A percentile compares a stretch with the other conserved stretches of the same genome.
phyloP scores from a whole-genome alignment of 2,329 filamentous ascomycete species.

The Hypoxylon sp. region DNA sequence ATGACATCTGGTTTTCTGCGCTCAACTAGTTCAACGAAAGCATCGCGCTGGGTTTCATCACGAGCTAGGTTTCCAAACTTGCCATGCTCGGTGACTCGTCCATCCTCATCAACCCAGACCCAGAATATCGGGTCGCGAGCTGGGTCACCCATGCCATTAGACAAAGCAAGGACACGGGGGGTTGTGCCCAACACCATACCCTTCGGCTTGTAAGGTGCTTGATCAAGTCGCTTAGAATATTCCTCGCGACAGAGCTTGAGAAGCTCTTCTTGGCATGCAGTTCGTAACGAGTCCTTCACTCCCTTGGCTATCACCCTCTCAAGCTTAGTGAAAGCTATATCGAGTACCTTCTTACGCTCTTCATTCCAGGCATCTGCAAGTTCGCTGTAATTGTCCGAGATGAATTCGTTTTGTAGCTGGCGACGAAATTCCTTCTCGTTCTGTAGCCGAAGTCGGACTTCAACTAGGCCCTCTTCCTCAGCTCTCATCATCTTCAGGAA shows the following conservation, averaged over 20 bases:
- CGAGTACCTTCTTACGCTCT: constrained; percentile 86
- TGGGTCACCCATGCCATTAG: constrained; percentile 84
- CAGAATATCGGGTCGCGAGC: constrained; percentile 86
- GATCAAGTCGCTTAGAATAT: constrained; percentile 90
- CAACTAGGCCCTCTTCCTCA: constrained; percentile 92
- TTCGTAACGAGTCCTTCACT: constrained; percentile 94
- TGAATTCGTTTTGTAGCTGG: constrained; percentile 85
- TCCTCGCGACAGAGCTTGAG: constrained; percentile 90
- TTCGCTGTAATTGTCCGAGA: constrained; percentile 95
- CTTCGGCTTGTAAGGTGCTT: constrained; percentile 95
- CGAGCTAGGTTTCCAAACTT: constrained; percentile 84
- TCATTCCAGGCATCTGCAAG: constrained; percentile 95
- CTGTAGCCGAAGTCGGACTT: constrained; percentile 84
- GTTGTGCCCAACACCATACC: constrained; percentile 90
- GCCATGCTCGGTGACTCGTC: constrained; percentile 88
- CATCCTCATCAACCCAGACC: constrained; percentile 95
- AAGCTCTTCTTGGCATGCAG: constrained; percentile 93
- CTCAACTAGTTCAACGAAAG: constrained; percentile 84
- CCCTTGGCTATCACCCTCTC: constrained; percentile 89
- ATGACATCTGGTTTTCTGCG: constrained; percentile 90
- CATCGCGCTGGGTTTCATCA: constrained; percentile 76
- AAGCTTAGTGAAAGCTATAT: constrained; percentile 84
- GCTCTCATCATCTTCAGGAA: constrained; percentile 98
- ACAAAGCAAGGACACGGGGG: constrained; percentile 88
- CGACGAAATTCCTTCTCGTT: constrained; percentile 82